Percentiles rank a stretch among this genome's conserved stretches.
These are phyloP conservation scores for Boechera retrofracta DNA, from an alignment of 345 rosid species.

Conservation along the genomic window DNA sequence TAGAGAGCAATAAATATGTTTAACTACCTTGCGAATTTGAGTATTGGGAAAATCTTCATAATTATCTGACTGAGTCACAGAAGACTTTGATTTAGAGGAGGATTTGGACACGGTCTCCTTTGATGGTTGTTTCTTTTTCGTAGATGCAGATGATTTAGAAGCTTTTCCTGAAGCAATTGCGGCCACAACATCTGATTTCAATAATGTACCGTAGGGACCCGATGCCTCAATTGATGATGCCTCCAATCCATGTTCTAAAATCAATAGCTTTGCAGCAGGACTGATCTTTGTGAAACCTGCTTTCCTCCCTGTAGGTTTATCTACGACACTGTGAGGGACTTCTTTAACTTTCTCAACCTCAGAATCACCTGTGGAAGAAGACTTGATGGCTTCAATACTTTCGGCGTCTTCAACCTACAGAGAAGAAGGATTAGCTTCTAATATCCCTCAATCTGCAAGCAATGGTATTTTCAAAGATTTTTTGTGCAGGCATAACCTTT, in stretches of 20 bases:
- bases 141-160: conserved; percentile 51
- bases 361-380: conserved; percentile 53
- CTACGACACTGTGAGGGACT: conserved; percentile 51
- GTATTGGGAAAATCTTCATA: conserved; percentile 87
- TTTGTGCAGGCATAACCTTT: conserved; percentile 22
- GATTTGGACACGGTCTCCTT: conserved; percentile 48
- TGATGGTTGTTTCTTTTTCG: conserved; percentile 52
- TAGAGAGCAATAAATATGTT: conserved; percentile 3
- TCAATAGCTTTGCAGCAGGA: conserved; percentile 85
- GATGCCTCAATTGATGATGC: conserved; percentile 76
- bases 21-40: conserved; percentile 96
- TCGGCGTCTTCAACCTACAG: conserved; percentile 86
- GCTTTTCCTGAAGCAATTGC: conserved; percentile 82
- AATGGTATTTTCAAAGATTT: conserved; percentile 7
- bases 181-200: conserved; percentile 81
- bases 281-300: conserved; percentile 76
- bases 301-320: conserved; percentile 49
- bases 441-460: conserved; percentile 26
- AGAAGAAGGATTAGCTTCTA: conserved; percentile 39
- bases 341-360: conserved; percentile 54
- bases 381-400: conserved; percentile 71
- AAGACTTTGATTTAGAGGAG: conserved; percentile 52
- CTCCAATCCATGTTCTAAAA: conserved; percentile 81
- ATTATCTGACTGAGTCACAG: conserved; percentile 55
- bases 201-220: conserved; percentile 81